Percentiles rank a stretch among this genome's conserved stretches.
phyloP scores from a whole-genome alignment of 352 stramenopile genomes.

The Phytophthora nicotianae region DNA sequence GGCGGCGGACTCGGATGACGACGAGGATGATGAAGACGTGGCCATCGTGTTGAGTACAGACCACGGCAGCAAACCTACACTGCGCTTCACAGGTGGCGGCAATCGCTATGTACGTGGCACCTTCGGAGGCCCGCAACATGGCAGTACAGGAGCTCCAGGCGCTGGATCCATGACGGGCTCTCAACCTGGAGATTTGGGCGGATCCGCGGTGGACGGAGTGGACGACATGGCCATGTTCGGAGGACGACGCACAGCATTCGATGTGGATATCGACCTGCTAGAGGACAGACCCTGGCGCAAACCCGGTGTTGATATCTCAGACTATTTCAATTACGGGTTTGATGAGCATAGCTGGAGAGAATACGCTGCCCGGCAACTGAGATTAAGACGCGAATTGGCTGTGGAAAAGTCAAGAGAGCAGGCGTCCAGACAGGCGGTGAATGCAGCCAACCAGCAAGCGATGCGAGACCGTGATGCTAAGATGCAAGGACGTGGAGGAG shows the following conservation, averaged over 20 bases:
- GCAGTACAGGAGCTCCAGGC: conserved; percentile 20
- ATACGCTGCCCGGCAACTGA: conserved; percentile 82
- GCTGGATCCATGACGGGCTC: conserved; percentile 6
- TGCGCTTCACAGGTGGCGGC: conserved; percentile 76
- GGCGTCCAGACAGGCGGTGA: conserved; percentile 75
- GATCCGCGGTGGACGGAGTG: conserved; percentile 35
- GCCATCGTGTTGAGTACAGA: conserved; percentile 80
- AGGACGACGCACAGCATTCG: conserved; percentile 89
- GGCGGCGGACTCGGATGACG: conserved; percentile 72
- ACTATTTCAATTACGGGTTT: conserved; percentile 96
- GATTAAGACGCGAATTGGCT: conserved; percentile 67
- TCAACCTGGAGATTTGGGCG: conserved; percentile 24
- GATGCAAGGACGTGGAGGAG: conserved; percentile 32
- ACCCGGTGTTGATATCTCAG: conserved; percentile 90
- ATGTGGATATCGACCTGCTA: conserved; percentile 92
- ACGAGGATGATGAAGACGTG: conserved; percentile 87
- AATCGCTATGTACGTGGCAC: conserved; percentile 81
- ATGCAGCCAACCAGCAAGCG: conserved; percentile 50
- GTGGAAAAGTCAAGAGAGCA: conserved; percentile 83
- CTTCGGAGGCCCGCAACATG: conserved; percentile 50
- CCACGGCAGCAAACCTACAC: conserved; percentile 65
- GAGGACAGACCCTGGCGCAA: conserved; percentile 93
- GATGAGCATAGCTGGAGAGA: conserved; percentile 86
- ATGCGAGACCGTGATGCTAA: conserved; percentile 43
- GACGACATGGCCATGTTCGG: conserved; percentile 83